phyloP scores from a whole-genome alignment of 495 filamentous ascomycete genomes.

The Baudoinia panamericana region DNA sequence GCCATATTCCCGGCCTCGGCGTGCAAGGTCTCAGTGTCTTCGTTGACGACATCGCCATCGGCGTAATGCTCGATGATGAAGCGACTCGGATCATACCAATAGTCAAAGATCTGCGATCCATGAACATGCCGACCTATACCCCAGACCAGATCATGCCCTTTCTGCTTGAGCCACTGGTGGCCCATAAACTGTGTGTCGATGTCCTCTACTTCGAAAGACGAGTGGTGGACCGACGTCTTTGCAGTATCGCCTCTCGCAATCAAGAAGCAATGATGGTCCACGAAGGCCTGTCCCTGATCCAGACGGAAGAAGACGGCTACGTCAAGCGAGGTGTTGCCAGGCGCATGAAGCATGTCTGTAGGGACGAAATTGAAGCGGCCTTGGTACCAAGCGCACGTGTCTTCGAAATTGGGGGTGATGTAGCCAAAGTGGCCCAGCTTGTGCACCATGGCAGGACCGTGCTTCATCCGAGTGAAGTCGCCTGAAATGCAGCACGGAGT shows the following conservation, averaged over 20 bases:
- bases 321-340: not conserved
- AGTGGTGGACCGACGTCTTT: slow-evolving; percentile 2
- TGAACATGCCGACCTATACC: slow-evolving; percentile 51
- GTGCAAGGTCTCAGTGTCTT: slow-evolving; percentile 32
- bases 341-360: slow-evolving; percentile 1
- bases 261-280: slow-evolving; percentile 4
- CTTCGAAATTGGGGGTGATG: not conserved
- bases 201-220: slow-evolving; percentile 44
- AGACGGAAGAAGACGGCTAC: not conserved
- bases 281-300: not conserved
- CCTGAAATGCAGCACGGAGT: no score
- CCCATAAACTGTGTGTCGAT: slow-evolving; percentile 52
- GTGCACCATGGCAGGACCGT: not conserved
- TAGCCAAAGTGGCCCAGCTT: slow-evolving; percentile 6
- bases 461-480: no score
- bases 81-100: slow-evolving; percentile 44
- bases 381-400: slow-evolving; percentile 1
- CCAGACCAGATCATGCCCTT: slow-evolving; percentile 50
- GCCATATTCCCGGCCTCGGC: slow-evolving; percentile 6
- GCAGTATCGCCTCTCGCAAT: no score
- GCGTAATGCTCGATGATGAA: slow-evolving; percentile 55
- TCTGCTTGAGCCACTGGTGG: slow-evolving; percentile 47
- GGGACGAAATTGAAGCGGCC: not conserved
- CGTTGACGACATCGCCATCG: slow-evolving; percentile 57
- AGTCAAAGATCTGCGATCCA: slow-evolving; percentile 48